Base-by-base conservation (phyloP, 352 stramenopile species). In the Globisporangium alternatum region DNA sequence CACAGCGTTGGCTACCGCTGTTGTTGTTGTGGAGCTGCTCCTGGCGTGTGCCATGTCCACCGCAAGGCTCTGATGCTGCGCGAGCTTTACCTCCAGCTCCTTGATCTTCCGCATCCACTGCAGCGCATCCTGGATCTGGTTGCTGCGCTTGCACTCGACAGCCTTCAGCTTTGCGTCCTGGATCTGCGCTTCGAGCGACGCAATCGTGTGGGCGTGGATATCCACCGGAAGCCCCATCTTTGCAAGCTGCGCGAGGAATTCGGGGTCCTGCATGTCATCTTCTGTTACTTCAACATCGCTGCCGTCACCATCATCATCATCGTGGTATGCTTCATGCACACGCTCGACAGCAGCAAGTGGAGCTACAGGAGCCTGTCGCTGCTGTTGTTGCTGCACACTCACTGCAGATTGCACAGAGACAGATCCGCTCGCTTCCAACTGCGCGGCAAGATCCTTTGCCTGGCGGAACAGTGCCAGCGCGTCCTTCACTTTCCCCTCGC, bases 251-350 rank as follows among this genome's bases (percentile, higher is more conserved):
- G 83, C 71, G 31, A 90, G 65, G 66, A 80, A 90, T 35, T 84
- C 80, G 2, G 85, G 85, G 47, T 94, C 72, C 31, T 80, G 52
- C 81, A 94, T 89, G 47, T 94, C 85, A 43, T 90, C 81, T 19
- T 92, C 85, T 19, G 85, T 92, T 37, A 92, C 81, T 61, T 92
- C 74, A 13, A 91, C 68, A n/a, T 72, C 67, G 19, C 22, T 41
- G 25, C 78, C 64, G 21, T 70, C 33, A 17, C 68, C 39, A 13
- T 80, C 70, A 33, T 70, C 65, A 12, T 77, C 66, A 52, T 69
- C 39, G 2, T 58, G 35, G 12, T 58, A 53, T n/a, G 39, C 17
- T 39, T 56, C 44, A 30, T 17, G 44, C n/a, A 25, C n/a, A 17
- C 44, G 44, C 44, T 56, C n/a, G 13, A 19, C 5, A 43, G 1